Evolutionary conservation across 2,329 filamentous ascomycete genomes (phyloP).

Genomic region (Didymella keratinophila): DNA sequence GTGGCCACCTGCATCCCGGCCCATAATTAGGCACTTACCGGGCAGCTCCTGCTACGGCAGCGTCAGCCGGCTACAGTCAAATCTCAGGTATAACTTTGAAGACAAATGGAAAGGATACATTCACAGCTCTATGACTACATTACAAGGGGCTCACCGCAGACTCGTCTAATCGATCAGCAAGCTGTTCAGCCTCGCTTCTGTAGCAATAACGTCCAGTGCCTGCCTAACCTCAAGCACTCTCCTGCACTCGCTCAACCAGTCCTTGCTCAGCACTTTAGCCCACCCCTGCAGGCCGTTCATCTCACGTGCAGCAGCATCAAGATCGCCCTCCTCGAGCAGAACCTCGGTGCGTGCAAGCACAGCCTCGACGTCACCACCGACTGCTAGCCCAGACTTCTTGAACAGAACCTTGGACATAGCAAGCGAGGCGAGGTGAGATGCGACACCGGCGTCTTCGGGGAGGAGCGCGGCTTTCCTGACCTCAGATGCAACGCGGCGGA

Average conservation of each 20-base stretch:
- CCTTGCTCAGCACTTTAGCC: constrained; percentile 92
- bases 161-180: constrained; percentile 73
- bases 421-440: constrained; percentile 89
- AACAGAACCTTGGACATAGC: constrained; percentile 94
- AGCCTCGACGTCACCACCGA: constrained; percentile 90
- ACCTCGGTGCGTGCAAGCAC: constrained; percentile 89
- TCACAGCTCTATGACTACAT: constrained; percentile 22
- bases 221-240: constrained; percentile 95
- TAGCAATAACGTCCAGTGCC: constrained; percentile 92
- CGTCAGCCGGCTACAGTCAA: too few relatives aligned
- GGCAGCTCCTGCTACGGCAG: too few relatives aligned
- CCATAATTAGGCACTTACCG: too few relatives aligned
- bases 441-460: constrained; percentile 92
- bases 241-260: constrained; percentile 91
- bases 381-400: constrained; percentile 80
- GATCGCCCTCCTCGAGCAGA: constrained; percentile 87
- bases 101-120: constrained; percentile 11
- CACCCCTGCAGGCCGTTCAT: constrained; percentile 93
- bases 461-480: constrained; percentile 93
- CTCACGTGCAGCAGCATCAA: constrained; percentile 90
- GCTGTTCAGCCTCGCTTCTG: constrained; percentile 88
- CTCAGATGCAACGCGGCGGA: constrained; percentile 89
- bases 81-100: too few relatives aligned
- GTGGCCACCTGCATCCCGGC: too few relatives aligned
- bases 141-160: constrained; percentile 12